These are phyloP conservation scores for Mycena olivaceomarginata DNA, from an alignment of 768 basidiomycete species.

Conservation along the genomic window DNA sequence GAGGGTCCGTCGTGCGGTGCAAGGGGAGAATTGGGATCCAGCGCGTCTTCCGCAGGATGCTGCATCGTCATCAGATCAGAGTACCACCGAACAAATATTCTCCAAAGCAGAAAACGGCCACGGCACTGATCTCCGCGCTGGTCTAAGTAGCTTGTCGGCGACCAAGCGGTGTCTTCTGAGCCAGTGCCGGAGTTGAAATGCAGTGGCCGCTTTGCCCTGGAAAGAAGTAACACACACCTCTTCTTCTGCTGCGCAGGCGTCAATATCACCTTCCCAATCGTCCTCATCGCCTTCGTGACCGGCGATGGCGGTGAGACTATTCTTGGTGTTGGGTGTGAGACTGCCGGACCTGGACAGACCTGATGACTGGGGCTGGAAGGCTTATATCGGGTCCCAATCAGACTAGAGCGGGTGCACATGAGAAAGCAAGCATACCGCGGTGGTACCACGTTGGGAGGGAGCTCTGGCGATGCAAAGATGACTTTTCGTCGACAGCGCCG, in stretches of 20 bases:
- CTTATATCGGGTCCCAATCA: conserved; percentile 55
- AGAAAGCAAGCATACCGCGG: conserved; percentile 69
- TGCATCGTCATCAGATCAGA: conserved; percentile 39
- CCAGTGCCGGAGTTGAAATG: conserved; percentile 11
- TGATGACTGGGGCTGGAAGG: conserved; percentile 69
- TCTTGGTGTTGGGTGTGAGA: conserved; percentile 83
- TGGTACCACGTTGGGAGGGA: conserved; percentile 90
- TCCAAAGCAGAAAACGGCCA: neutral
- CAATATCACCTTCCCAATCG: conserved; percentile 86
- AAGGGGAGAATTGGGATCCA: conserved; percentile 73
- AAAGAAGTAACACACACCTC: conserved; percentile 14
- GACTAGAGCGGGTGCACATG: conserved; percentile 27
- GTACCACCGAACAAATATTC: neutral
- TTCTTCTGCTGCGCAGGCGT: conserved; percentile 78
- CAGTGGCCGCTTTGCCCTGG: conserved; percentile 40
- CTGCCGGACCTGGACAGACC: conserved; percentile 69
- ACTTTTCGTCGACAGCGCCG: conserved; percentile 90
- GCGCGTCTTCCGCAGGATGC: conserved; percentile 64
- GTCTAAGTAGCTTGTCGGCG: neutral
- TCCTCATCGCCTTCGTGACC: conserved; percentile 93
- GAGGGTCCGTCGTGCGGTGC: conserved; percentile 83
- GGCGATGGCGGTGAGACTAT: conserved; percentile 90
- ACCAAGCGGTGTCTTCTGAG: neutral
- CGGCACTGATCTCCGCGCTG: neutral
- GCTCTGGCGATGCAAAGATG: conserved; percentile 85